Base-by-base conservation (phyloP, 148 eudicot genomes). In the Chenopodium album region DNA sequence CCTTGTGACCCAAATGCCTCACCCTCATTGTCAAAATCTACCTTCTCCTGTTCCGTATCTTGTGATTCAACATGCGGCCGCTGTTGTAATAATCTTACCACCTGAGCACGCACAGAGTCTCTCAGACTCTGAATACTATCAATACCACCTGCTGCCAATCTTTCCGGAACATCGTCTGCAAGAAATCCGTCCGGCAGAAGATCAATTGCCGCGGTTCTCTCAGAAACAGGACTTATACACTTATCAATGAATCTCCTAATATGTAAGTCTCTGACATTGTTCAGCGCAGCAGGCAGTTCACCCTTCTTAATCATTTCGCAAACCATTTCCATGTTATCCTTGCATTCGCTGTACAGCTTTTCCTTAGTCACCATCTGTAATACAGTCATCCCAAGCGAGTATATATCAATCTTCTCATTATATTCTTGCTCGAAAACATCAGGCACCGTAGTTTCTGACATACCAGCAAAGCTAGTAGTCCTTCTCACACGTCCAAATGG, bases 111-210 rank as follows among this genome's bases (percentile, higher is more conserved):
- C 16, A 54, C 6, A 54, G 60, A 13, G 1, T 54, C 60, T 54
- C 60, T 54, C 20, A 54, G 60, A 54, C 20, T 54, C 60, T 12
- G 20, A 37, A 37, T 37, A 37, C 41, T 4, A 7, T 37, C 37
- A 54, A 20, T 54, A 54, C 19, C 2, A 54, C 60, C 3, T 54
- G 60, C 60, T 54, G 60, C 16, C 14, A 54, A 54, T 11, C 17
- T 54, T 11, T 54, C 60, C 16, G 60, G 14, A 54, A 16, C 60
- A 16, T 16, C 3, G 4, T 2, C 17, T 54, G 67, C 67, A 73
- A 92, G 92, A 75, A 92, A 92, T 4, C 90, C 90, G 76, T 91
- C 92, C 23, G 60, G 76, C 12, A 92, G 84, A 34, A 91, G 91
- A 82, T 87, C 89, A 65, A 71, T 82, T 16, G 94, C 94, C 10